Evolutionary conservation across 495 filamentous ascomycete genomes (phyloP).

Genomic region (Lepraria neglecta): DNA sequence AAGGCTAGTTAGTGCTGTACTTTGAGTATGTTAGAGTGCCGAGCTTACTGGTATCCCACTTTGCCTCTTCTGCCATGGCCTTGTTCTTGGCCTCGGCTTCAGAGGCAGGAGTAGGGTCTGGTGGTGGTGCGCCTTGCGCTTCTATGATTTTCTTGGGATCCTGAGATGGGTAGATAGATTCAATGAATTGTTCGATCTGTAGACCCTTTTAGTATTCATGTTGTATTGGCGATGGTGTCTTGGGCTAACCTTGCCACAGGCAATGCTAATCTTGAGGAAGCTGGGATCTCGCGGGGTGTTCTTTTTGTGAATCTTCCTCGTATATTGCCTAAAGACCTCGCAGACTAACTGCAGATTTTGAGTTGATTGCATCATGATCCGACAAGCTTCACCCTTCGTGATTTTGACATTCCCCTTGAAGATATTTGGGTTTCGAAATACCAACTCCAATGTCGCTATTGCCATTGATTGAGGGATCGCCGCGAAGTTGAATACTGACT

Average conservation of each 20-base stretch:
- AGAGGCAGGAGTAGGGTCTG: conserved; percentile 33
- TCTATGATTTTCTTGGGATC: conserved; percentile 42
- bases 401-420: conserved; percentile 92
- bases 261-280: conserved; percentile 85
- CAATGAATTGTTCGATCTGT: conserved; percentile 96
- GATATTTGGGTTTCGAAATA: conserved; percentile 86
- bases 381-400: conserved; percentile 87
- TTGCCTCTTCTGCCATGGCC: conserved; percentile 41
- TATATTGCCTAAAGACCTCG: conserved; percentile 68
- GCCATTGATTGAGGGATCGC: conserved; percentile 99
- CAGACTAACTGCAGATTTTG: conserved; percentile 79
- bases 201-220: conserved; percentile 20
- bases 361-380: conserved; percentile 83
- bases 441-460: conserved; percentile 82
- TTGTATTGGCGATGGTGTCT: not conserved
- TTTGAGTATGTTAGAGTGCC: not conserved
- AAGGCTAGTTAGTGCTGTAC: conserved; percentile 27
- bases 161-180: conserved; percentile 81
- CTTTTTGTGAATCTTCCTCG: conserved; percentile 82
- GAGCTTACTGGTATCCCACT: conserved; percentile 24
- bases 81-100: conserved; percentile 46
- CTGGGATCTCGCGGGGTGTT: conserved; percentile 92
- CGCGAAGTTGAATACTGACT: conserved; percentile 99
- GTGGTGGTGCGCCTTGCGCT: conserved; percentile 36
- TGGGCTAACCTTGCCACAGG: conserved; percentile 72